Percentiles rank a stretch among this genome's conserved stretches.
These are phyloP conservation scores for Aspergillus fijiensis DNA, from an alignment of 2,329 filamentous ascomycete species.

Conservation along the genomic window DNA sequence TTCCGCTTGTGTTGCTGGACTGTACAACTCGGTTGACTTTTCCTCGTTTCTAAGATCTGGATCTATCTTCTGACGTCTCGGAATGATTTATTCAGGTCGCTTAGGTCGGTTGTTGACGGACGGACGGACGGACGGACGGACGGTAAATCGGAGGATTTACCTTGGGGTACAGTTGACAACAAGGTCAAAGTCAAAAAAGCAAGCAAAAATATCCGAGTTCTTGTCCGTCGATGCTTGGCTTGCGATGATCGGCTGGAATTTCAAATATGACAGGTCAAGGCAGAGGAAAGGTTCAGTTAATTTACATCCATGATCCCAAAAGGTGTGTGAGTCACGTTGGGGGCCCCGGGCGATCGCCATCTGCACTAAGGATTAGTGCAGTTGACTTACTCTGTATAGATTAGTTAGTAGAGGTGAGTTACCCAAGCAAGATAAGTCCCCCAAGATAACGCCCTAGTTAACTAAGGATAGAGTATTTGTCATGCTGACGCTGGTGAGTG, in stretches of 20 bases:
- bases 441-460: too few relatives aligned
- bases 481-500: neutral
- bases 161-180: neutral
- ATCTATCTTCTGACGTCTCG: too few relatives aligned
- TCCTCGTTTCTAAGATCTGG: too few relatives aligned
- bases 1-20: too few relatives aligned
- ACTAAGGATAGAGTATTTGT: neutral
- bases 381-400: too few relatives aligned
- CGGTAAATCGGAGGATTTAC: neutral
- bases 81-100: neutral
- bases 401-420: too few relatives aligned
- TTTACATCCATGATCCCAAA: too few relatives aligned
- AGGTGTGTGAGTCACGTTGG: neutral
- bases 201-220: neutral
- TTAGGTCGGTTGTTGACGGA: neutral
- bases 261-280: neutral
- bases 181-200: neutral
- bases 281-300: too few relatives aligned
- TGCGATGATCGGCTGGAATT: neutral
- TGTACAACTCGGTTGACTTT: too few relatives aligned
- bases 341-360: neutral
- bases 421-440: too few relatives aligned
- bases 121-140: neutral
- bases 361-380: neutral
- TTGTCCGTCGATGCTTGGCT: neutral